Evolutionary conservation across 1,139 yeast genomes (phyloP), one percentile per base, ranked within the genome.

Genomic region (Kodamaea alishanica): DNA sequence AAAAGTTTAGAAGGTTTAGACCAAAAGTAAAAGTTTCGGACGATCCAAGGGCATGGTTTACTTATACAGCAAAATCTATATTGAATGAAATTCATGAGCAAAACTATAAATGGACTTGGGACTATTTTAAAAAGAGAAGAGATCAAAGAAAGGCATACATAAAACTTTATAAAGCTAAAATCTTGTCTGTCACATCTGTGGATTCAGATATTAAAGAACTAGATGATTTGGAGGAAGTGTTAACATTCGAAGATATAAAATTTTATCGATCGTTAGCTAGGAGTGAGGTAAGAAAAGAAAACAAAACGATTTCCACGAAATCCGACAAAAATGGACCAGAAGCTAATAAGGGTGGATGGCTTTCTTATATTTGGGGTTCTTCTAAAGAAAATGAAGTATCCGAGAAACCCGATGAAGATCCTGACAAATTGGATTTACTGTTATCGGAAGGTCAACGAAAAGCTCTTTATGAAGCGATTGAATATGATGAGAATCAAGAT

Each of bases 391-490:
- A 36, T 6, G 39, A 42, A n/a, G 26, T 46, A 1, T 36, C 39
- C 6, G 49, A 47, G 10, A 45, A 42, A 6, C 26, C 43, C n/a
- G 43, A 45, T 8, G 20, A 15, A 15, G 55, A 57, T n/a, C 60
- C 58, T 8, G 49, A 20, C 7, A 26, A 30, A 8, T 28, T 72
- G 26, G 62, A 65, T 8, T 63, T 83, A 50, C 69, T 80, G 1
- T 54, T 71, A 31, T 54, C 65, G 7, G 85, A 81, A 22, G 88
- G 82, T 45, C 92, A 85, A 51, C 69, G 82, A 46, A 72, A 88
- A 55, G 98, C 94, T 40, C 71, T 92, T 10, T 90, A 88, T 55
- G 96, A 88, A 45, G 95, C 97, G 0, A 92, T 94, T 47, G 99
- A 90, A 45, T 90, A 84, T 64, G 87, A 89, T 51, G 96, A 89